These are phyloP conservation scores for Claviceps humidiphila DNA, from an alignment of 2,329 filamentous ascomycete species.

Conservation along the genomic window DNA sequence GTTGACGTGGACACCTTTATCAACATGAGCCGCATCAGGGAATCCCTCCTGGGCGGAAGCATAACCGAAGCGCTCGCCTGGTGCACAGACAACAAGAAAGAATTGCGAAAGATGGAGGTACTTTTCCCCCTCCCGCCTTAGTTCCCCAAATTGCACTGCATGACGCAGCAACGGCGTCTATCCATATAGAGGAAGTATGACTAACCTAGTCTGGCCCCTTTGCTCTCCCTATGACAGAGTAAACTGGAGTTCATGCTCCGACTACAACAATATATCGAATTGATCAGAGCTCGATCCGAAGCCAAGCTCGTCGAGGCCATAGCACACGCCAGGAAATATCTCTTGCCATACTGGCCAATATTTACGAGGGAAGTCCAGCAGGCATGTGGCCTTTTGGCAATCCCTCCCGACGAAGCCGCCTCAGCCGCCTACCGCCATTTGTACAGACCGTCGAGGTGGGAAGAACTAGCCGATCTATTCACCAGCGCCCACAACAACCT, in stretches of 20 bases:
- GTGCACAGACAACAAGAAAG: constrained; percentile 89
- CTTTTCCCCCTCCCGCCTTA: neutral
- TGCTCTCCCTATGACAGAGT: constrained; percentile 33
- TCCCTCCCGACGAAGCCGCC: constrained; percentile 38
- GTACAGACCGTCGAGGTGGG: constrained; percentile 64
- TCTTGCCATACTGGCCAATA: constrained; percentile 55
- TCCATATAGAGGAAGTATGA: neutral
- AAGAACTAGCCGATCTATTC: constrained; percentile 65
- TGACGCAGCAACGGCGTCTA: neutral
- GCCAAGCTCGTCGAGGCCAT: constrained; percentile 63
- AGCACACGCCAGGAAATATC: constrained; percentile 67
- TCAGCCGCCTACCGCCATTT: constrained; percentile 37
- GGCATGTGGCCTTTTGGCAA: constrained; percentile 71
- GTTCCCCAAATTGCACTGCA: neutral
- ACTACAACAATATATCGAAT: constrained; percentile 88
- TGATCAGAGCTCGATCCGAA: constrained; percentile 55
- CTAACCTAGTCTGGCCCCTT: too few species aligned
- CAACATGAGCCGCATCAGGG: constrained; percentile 64
- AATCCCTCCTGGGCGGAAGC: constrained; percentile 55
- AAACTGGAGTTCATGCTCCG: constrained; percentile 87
- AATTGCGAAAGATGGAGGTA: constrained; percentile 75
- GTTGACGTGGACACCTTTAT: constrained; percentile 85
- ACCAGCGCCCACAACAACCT: constrained; percentile 76
- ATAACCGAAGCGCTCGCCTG: constrained; percentile 72
- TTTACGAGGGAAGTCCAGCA: constrained; percentile 56